Evolutionary conservation across 495 filamentous ascomycete genomes (phyloP).

Genomic region (Penicillium argentinense): DNA sequence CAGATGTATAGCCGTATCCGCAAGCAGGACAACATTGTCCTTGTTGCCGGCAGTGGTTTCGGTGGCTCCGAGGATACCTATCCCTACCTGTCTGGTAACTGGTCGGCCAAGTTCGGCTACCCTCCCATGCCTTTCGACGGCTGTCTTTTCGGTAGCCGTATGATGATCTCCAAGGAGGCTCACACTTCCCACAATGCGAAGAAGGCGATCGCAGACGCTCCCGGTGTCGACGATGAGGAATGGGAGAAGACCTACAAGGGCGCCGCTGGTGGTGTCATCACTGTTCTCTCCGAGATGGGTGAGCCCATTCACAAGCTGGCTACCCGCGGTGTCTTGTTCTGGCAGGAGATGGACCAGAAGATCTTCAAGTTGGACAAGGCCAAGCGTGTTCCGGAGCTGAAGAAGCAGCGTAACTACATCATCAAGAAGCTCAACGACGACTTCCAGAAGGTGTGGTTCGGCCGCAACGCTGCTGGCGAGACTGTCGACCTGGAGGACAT

Average conservation of each 20-base stretch:
- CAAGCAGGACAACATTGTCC: conserved; percentile 44
- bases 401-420: conserved; percentile 90
- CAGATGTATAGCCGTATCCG: conserved; percentile 45
- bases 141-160: conserved; percentile 45
- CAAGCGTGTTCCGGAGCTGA: conserved; percentile 86
- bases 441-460: conserved; percentile 99
- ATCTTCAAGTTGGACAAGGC: conserved; percentile 96
- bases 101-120: conserved; percentile 41
- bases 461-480: conserved; percentile 72
- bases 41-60: conserved; percentile 52
- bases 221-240: conserved; percentile 79
- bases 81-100: conserved; percentile 46
- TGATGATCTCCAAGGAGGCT: conserved; percentile 66
- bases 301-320: conserved; percentile 99
- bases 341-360: conserved; percentile 97
- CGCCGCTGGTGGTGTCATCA: conserved; percentile 87
- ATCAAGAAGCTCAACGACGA: conserved; percentile 97
- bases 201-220: conserved; percentile 89
- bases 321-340: conserved; percentile 90
- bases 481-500: conserved; percentile 96
- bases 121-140: conserved; percentile 53
- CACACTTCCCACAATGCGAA: conserved; percentile 92
- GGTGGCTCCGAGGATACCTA: conserved; percentile 47
- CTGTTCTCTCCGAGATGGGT: conserved; percentile 98
- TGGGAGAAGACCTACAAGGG: conserved; percentile 99